Evolutionary conservation across 768 basidiomycete genomes (phyloP).

Genomic region (Lactifluus rugatus): DNA sequence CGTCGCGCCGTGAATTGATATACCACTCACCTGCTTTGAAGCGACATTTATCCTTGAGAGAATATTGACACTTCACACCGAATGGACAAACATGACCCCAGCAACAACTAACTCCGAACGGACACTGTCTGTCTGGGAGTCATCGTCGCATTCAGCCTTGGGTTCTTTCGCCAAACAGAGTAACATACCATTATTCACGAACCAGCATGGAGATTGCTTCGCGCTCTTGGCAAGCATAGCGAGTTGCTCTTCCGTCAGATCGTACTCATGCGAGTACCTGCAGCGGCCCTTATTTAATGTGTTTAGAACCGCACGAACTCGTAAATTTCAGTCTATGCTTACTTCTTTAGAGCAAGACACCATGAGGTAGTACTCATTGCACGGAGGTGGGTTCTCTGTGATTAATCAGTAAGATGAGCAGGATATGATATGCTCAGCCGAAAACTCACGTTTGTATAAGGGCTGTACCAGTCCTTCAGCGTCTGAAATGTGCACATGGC

Average conservation of each 20-base stretch:
- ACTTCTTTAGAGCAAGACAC: conserved; percentile 62
- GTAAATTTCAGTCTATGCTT: conserved; percentile 6
- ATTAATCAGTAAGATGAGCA: conserved; percentile 10
- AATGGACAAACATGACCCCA: conserved; percentile 81
- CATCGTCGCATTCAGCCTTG: background rate
- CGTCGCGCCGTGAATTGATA: background rate
- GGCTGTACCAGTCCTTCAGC: conserved; percentile 5
- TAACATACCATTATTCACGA: conserved; percentile 60
- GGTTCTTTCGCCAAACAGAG: background rate
- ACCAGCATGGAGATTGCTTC: conserved; percentile 81
- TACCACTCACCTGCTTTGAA: conserved; percentile 57
- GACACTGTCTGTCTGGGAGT: conserved; percentile 52
- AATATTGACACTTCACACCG: conserved; percentile 45
- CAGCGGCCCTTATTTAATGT: conserved; percentile 34
- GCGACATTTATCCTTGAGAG: conserved; percentile 78
- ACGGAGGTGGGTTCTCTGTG: conserved; percentile 71
- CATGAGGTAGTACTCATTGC: conserved; percentile 80
- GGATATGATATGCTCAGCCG: background rate
- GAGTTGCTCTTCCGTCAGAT: conserved; percentile 61
- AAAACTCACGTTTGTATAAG: conserved; percentile 14
- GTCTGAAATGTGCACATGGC: background rate
- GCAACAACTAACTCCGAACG: conserved; percentile 67
- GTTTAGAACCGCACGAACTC: background rate
- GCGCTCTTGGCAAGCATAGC: conserved; percentile 63
- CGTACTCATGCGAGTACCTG: conserved; percentile 80